phyloP scores from a whole-genome alignment of 2,329 filamentous ascomycete genomes.

The Fusarium sp. region DNA sequence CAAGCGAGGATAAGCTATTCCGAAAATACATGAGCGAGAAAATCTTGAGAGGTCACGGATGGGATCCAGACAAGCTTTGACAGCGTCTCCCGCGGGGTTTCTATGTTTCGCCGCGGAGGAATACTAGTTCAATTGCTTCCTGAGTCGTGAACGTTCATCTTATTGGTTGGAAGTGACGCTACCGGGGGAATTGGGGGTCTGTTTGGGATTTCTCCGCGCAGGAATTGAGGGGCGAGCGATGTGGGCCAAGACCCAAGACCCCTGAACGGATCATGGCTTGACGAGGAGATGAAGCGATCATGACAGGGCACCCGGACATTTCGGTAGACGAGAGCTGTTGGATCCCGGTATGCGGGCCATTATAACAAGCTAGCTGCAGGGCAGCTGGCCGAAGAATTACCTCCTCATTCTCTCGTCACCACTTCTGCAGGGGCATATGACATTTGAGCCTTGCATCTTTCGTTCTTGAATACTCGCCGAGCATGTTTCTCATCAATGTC shows the following conservation, averaged over 20 bases:
- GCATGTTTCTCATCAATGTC: conserved; percentile 8
- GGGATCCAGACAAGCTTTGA: background rate
- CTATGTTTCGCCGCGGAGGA: background rate
- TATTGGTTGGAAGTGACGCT: background rate
- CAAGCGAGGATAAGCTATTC: background rate
- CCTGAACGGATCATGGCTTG: background rate
- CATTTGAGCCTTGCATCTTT: background rate
- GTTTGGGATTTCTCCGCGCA: background rate
- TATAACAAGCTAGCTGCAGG: background rate
- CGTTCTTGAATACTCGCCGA: background rate
- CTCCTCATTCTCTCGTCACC: background rate
- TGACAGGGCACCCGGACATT: background rate
- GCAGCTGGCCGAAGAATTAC: background rate
- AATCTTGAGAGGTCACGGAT: background rate
- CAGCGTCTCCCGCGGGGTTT: background rate
- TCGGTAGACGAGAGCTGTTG: background rate
- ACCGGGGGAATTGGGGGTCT: background rate
- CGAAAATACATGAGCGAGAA: background rate
- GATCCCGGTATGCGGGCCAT: background rate
- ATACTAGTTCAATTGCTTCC: background rate
- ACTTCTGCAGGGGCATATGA: background rate
- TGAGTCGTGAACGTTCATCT: background rate
- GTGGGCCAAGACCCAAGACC: background rate
- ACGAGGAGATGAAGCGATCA: background rate
- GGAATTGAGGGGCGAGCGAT: background rate